Percentiles rank a stretch among this genome's conserved stretches.
Conservation (phyloP, 768 basidiomycete species). For the Trametes punicea region DNA sequence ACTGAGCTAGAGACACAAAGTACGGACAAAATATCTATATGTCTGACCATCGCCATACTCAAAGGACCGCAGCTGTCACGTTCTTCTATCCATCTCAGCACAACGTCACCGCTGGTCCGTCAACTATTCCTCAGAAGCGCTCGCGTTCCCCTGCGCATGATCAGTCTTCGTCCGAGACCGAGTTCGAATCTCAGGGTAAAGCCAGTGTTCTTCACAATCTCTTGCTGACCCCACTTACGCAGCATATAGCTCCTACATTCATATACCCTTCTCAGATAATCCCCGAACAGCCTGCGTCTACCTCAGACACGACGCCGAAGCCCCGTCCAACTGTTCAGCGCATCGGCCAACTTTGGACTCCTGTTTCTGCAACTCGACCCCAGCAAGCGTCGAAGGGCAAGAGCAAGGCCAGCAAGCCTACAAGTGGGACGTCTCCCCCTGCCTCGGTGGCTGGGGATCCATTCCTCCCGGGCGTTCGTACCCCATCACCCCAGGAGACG, state of each 20-base stretch:
- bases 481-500: neutral
- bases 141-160: neutral
- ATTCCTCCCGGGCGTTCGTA: neutral
- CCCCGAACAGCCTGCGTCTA: neutral
- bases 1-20: constrained; percentile 15
- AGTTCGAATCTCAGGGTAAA: constrained; percentile 21
- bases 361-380: constrained; percentile 2
- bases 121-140: constrained; percentile 3
- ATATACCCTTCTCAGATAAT: constrained; percentile 10
- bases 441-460: neutral
- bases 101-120: neutral
- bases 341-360: constrained; percentile 2
- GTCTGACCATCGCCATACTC: neutral
- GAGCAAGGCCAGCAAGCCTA: neutral
- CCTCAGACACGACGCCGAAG: constrained; percentile 1
- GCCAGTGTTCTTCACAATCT: neutral
- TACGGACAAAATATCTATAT: neutral
- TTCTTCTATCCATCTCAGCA: constrained; percentile 9
- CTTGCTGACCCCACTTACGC: neutral
- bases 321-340: neutral
- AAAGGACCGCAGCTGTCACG: neutral
- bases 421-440: neutral
- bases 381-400: neutral
- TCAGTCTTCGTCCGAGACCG: constrained; percentile 19
- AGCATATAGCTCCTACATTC: constrained; percentile 7